Conservation (phyloP, 768 basidiomycete species). For the Macrolepiota albuminosa region DNA sequence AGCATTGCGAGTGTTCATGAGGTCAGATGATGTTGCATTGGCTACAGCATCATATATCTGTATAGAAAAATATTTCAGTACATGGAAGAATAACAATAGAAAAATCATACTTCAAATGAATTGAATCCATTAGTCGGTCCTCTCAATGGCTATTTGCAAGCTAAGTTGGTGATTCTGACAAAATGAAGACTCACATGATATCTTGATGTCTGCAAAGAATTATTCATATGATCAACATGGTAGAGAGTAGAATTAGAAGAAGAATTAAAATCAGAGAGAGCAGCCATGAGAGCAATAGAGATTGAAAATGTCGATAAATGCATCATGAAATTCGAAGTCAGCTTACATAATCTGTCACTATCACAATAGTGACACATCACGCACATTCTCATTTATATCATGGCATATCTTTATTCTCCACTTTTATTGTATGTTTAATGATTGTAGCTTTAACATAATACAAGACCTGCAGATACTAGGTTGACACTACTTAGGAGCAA, state of each 20-base stretch:
- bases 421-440: no score
- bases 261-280: not conserved
- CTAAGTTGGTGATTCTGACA: not conserved
- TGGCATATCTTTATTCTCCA: no score
- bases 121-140: not conserved
- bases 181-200: not conserved
- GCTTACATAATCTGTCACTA: no score
- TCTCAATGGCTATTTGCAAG: no score
- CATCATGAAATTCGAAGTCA: not conserved
- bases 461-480: no score
- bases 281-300: not conserved
- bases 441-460: no score
- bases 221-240: not conserved
- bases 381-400: no score
- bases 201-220: not conserved
- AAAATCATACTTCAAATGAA: not conserved
- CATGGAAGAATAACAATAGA: not conserved
- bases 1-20: not conserved
- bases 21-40: not conserved
- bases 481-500: no score
- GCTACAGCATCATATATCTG: not conserved
- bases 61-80: no score
- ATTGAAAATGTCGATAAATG: not conserved
- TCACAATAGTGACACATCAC: no score
- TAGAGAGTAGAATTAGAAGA: not conserved